Evolutionary conservation across 805 yeast genomes (phyloP), one percentile per base, ranked within the genome.

Genomic region (Ogataea paraovalis): DNA sequence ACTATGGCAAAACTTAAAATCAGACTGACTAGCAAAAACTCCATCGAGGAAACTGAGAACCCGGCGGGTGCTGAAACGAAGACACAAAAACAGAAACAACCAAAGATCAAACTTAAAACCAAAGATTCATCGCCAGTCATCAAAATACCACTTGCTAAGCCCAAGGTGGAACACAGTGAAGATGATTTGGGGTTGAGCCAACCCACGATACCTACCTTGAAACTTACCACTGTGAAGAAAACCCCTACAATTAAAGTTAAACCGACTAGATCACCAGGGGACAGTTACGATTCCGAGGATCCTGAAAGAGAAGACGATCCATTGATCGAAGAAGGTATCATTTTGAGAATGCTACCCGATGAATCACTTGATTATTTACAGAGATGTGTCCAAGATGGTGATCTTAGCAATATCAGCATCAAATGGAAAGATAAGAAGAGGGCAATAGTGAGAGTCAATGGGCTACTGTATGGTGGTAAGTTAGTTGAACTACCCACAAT

Each of bases 281-380:
- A 92, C 57, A 98, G 98, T 1, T 92, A 92, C 65, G 99, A 92
- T 61, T 85, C 96, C 2, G 98, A 92, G 59, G 97, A 96, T 18
- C 96, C 97, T 0, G 98, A 92, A 55, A 72, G 88, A 22, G 99
- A 94, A 62, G 97, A 90, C 50, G 97, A 94, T 60, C 98, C 99
- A 1, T 69, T 89, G 51, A 71, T 89, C 8, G 98, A 94, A 60
- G 96, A 88, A 54, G 96, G 94, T 0, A 74, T 94, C 1, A 73
- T 90, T 1, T 64, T 94, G 39, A 74, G 99, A 46, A 82, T 92
- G 69, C 54, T 83, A n/a, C 69, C 72, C 1, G 74, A 79, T 55
- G 88, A 83, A 49, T 84, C 85, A 47, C 66, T 87, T 33, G 96
- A 87, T 47, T 80, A 78, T 50, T 78, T 92, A 9, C 80, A 85